Evolutionary conservation across 345 rosid genomes (phyloP), one percentile per base, ranked within the genome.

Genomic region (Limnanthes douglasii): DNA sequence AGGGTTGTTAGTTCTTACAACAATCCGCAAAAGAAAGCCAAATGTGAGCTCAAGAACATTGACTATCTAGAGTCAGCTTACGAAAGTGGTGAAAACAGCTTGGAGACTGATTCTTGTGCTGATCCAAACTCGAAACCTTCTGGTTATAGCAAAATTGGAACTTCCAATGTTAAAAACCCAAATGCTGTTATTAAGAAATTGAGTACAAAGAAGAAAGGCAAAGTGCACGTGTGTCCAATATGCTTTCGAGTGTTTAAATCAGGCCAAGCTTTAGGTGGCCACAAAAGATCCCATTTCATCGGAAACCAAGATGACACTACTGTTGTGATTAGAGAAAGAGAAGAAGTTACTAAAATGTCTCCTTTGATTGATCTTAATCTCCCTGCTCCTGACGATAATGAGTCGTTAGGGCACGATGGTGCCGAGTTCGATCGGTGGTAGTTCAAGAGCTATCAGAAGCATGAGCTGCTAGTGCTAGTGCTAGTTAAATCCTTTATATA

Each of bases 181-280:
- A 38, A 24, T 51, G 61, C 43, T 52, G 21, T 17, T 27, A 45
- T 18, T 54, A 70, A 64, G 45, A 57, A 44, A 54, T 11, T 42
- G 28, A 52, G 54, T 9, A 41, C 46, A 1, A 73, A 66, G 68
- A 73, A 66, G 70, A 79, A 60, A 26, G 65, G 38, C 40, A 72
- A 73, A 57, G 65, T 70, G 4, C 97, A 88, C 8, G 81, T 75
- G 55, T 88, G 97, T 41, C 95, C 95, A 1, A 73, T 88, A 51
- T 88, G 95, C 62, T 79, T 51, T 43, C 75, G 73, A 62, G 78
- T 75, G 33, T 88, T 88, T 54, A 65, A 65, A 54, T 88, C 97
- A 15, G 97, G 93, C 34, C 97, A 88, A 46, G 97, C 97, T 11
- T 57, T 88, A 44, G 97, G 93, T 22, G 95, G 97, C 17, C 97